Conservation (phyloP, 108 stramenopile genomes). For the Discostella pseudostelligera region DNA sequence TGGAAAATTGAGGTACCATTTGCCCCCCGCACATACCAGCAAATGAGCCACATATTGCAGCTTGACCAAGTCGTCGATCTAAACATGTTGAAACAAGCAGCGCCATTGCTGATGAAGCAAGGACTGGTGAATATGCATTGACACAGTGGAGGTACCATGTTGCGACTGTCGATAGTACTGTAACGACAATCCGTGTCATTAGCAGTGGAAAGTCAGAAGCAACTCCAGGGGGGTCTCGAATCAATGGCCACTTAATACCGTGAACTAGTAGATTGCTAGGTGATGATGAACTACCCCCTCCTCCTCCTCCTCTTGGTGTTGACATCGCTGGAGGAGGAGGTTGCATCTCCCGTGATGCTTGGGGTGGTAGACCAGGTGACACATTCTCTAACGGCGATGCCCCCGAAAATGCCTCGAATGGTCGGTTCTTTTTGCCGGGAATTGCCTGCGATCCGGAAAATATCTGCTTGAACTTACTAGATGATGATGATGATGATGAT, state of each 20-base stretch:
- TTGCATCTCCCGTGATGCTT: neutral
- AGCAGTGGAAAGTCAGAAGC: slow-evolving; percentile 38
- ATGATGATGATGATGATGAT: too few species aligned
- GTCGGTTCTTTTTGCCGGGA: neutral
- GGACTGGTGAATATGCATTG: slow-evolving; percentile 44
- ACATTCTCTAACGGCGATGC: neutral
- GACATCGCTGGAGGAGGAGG: neutral
- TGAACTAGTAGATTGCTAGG: slow-evolving; percentile 10
- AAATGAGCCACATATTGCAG: slow-evolving; percentile 60
- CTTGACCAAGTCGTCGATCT: slow-evolving; percentile 51
- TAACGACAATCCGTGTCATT: slow-evolving; percentile 28
- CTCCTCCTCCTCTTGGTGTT: neutral
- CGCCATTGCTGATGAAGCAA: slow-evolving; percentile 51
- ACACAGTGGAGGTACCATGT: slow-evolving; percentile 49
- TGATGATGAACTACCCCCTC: neutral
- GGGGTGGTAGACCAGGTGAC: too few species aligned
- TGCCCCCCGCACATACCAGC: slow-evolving; percentile 56
- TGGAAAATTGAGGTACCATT: slow-evolving; percentile 26
- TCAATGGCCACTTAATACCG: slow-evolving; percentile 14
- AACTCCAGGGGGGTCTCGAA: slow-evolving; percentile 25
- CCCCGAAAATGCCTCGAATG: neutral
- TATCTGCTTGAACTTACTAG: neutral
- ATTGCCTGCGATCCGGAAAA: neutral
- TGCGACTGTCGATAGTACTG: slow-evolving; percentile 31
- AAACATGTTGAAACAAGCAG: slow-evolving; percentile 41